These are phyloP conservation scores for Salvia hispanica DNA, from an alignment of 257 asterid species.

Conservation along the genomic window DNA sequence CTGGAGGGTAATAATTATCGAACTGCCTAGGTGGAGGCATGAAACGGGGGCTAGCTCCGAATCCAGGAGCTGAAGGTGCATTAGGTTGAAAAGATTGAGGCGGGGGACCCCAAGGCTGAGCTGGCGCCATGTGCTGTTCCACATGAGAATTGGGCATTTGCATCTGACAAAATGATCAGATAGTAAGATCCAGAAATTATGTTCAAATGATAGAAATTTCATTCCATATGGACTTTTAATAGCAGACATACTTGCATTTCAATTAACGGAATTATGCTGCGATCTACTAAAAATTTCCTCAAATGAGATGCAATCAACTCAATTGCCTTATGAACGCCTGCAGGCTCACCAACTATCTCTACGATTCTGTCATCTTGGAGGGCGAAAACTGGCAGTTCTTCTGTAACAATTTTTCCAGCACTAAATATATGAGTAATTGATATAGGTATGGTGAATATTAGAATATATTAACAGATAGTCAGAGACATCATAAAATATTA, in stretches of 20 bases:
- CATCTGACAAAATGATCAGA: constrained; percentile 26
- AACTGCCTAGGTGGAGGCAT: constrained; percentile 69
- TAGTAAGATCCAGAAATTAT: constrained; percentile 21
- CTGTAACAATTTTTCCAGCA: constrained; percentile 48
- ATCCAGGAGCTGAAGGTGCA: constrained; percentile 62
- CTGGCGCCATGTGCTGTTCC: constrained; percentile 74
- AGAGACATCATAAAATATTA: constrained; percentile 15
- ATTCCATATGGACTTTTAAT: constrained; percentile 10
- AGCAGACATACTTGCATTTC: constrained; percentile 73
- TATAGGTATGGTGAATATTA: constrained; percentile 9
- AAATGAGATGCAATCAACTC: constrained; percentile 78
- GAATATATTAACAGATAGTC: background rate
- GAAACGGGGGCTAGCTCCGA: constrained; percentile 65
- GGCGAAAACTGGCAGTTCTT: constrained; percentile 79
- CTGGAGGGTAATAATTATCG: constrained; percentile 66
- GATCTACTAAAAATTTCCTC: constrained; percentile 87
- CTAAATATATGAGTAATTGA: constrained; percentile 30
- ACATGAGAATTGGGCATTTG: constrained; percentile 57
- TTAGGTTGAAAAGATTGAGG: constrained; percentile 69
- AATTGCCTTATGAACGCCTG: constrained; percentile 72
- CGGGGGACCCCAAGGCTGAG: constrained; percentile 83
- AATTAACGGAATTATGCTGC: constrained; percentile 70
- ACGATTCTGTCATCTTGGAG: constrained; percentile 87
- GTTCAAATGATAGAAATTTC: constrained; percentile 14
- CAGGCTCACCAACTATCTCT: constrained; percentile 85